Evolutionary conservation across 106 monocot species (phyloP).

Genomic region (Phalaenopsis aphrodite): DNA sequence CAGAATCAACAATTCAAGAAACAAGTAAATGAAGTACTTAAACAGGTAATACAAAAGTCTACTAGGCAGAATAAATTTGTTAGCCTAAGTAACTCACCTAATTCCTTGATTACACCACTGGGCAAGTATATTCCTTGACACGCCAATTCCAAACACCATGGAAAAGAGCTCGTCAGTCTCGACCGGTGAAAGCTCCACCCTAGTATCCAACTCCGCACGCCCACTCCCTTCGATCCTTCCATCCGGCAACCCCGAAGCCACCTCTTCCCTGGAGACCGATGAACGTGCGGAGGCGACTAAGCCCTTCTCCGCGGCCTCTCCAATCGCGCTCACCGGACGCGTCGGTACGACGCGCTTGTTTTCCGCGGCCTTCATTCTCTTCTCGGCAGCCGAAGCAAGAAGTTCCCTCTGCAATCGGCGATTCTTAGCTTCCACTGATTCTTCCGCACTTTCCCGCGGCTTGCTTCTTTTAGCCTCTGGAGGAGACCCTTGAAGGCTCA

Average conservation of each 20-base stretch:
- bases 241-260: background rate
- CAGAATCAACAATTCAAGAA: background rate
- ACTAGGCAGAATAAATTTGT: background rate
- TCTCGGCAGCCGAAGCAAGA: conserved; percentile 96
- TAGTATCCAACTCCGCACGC: conserved; percentile 13
- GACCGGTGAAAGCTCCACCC: conserved; percentile 33
- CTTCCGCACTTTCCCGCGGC: conserved; percentile 43
- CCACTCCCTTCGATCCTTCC: conserved; percentile 8
- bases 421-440: conserved; percentile 57
- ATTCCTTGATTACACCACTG: conserved; percentile 99
- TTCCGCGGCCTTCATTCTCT: conserved; percentile 45
- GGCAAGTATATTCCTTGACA: conserved; percentile 61
- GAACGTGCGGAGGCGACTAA: background rate
- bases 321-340: conserved; percentile 1
- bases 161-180: conserved; percentile 53
- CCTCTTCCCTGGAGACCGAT: conserved; percentile 1
- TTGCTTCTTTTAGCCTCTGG: conserved; percentile 93
- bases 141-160: conserved; percentile 67
- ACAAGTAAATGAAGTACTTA: background rate
- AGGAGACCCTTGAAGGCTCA: conserved; percentile 85
- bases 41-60: background rate
- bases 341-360: conserved; percentile 3
- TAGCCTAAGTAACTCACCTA: conserved; percentile 31
- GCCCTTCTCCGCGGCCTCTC: conserved; percentile 7
- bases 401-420: conserved; percentile 74